phyloP scores from a whole-genome alignment of 768 basidiomycete species.

The Cystobasidium ongulense region DNA sequence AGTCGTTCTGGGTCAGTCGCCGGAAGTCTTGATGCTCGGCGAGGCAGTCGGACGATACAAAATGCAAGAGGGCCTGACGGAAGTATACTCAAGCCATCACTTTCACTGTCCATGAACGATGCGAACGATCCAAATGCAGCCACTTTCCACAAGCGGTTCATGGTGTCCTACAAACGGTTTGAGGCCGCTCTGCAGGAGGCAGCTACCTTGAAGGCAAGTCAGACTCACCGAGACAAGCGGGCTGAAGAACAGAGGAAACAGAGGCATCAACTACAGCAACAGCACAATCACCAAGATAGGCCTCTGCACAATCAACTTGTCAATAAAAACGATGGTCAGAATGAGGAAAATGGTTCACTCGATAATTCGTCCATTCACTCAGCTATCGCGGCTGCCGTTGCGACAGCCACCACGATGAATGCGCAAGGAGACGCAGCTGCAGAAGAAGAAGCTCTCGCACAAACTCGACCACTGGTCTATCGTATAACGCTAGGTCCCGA shows the following conservation, averaged over 20 bases:
- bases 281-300: neutral
- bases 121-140: neutral
- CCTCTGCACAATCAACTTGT: neutral
- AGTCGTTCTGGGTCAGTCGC: neutral
- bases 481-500: constrained; percentile 44
- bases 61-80: neutral
- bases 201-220: neutral
- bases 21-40: neutral
- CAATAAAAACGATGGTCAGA: neutral
- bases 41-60: neutral
- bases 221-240: neutral
- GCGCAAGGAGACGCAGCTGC: neutral
- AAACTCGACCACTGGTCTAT: constrained; percentile 34
- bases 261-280: neutral
- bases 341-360: neutral
- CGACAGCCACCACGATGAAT: neutral
- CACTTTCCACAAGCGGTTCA: neutral
- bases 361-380: constrained; percentile 24
- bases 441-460: constrained; percentile 18
- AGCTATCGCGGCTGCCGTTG: constrained; percentile 19
- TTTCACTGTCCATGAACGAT: neutral
- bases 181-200: neutral
- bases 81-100: constrained; percentile 9
- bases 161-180: neutral
- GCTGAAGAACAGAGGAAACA: neutral